phyloP scores from a whole-genome alignment of 83 land plant species.

The Larix sibirica region DNA sequence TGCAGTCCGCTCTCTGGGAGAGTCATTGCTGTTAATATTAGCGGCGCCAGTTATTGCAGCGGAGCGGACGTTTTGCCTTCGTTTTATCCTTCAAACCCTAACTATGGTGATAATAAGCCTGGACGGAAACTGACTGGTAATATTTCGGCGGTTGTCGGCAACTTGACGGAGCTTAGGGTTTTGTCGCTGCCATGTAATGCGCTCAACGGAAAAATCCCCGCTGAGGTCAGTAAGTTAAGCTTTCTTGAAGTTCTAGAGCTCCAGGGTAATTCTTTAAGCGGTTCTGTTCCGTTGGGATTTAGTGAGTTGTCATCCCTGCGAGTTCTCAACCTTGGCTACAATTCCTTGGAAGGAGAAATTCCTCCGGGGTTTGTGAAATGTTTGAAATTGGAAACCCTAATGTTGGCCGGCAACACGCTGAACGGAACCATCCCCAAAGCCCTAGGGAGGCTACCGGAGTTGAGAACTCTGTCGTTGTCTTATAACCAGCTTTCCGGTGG shows the following conservation, averaged over 20 bases:
- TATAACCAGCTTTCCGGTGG: slow-evolving; percentile 37
- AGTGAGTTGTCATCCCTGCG: slow-evolving; percentile 13
- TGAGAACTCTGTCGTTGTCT: slow-evolving; percentile 18
- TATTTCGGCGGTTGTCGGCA: no score
- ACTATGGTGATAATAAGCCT: no score
- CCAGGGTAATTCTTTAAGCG: slow-evolving; percentile 32
- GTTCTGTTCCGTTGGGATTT: slow-evolving; percentile 24
- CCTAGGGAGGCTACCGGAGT: slow-evolving; percentile 19
- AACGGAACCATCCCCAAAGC: slow-evolving; percentile 18
- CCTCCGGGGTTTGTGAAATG: slow-evolving; percentile 23
- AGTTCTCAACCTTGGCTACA: slow-evolving; percentile 26
- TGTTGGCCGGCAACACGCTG: slow-evolving; percentile 36
- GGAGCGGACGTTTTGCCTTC: no score
- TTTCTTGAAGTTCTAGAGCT: slow-evolving; percentile 33
- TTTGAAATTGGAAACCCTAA: slow-evolving; percentile 19
- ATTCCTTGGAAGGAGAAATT: slow-evolving; percentile 27
- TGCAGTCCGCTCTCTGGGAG: slow-evolving; percentile 26
- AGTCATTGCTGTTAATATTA: slow-evolving; percentile 22
- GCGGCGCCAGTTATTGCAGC: neutral
- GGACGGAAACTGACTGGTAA: no score
- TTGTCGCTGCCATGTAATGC: slow-evolving; percentile 30
- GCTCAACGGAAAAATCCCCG: slow-evolving; percentile 41
- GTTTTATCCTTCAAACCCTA: no score
- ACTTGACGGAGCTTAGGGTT: slow-evolving; percentile 22
- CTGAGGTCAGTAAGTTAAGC: slow-evolving; percentile 21